These are phyloP conservation scores for Candida silvatica DNA, from an alignment of 805 yeast genomes.

Conservation along the genomic window DNA sequence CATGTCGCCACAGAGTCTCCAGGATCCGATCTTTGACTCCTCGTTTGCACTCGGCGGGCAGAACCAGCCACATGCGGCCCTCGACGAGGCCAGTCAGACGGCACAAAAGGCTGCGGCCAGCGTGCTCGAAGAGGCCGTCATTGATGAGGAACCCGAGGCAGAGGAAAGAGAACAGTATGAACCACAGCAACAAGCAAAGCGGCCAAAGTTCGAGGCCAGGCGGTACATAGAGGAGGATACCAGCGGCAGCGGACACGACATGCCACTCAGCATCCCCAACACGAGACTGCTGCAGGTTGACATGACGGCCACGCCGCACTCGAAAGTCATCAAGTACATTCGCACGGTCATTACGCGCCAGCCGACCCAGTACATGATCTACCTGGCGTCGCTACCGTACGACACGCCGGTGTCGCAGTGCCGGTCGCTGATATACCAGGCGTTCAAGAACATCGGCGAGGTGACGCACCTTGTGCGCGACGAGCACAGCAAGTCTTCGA, in stretches of 20 bases:
- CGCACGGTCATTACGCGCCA: conserved; percentile 19
- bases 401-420: conserved; percentile 20
- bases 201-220: too few species aligned
- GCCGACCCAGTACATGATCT: conserved; percentile 16
- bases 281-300: neutral
- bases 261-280: neutral
- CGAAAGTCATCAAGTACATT: conserved; percentile 16
- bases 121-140: neutral
- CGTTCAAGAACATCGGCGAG: conserved; percentile 20
- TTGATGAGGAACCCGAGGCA: neutral
- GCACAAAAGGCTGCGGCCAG: conserved; percentile 2
- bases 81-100: neutral
- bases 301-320: too few species aligned
- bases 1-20: neutral
- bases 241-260: neutral
- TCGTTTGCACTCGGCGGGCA: too few species aligned
- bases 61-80: too few species aligned
- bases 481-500: conserved; percentile 14
- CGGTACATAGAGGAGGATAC: too few species aligned
- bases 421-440: conserved; percentile 14
- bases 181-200: too few species aligned
- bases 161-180: conserved; percentile 1
- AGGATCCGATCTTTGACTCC: conserved; percentile 1
- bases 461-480: conserved; percentile 13
- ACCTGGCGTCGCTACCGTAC: conserved; percentile 22